Percentiles rank a stretch among this genome's conserved stretches.
These are phyloP conservation scores for Dactylonectria estremocensis DNA, from an alignment of 2,329 filamentous ascomycete genomes.

Conservation along the genomic window DNA sequence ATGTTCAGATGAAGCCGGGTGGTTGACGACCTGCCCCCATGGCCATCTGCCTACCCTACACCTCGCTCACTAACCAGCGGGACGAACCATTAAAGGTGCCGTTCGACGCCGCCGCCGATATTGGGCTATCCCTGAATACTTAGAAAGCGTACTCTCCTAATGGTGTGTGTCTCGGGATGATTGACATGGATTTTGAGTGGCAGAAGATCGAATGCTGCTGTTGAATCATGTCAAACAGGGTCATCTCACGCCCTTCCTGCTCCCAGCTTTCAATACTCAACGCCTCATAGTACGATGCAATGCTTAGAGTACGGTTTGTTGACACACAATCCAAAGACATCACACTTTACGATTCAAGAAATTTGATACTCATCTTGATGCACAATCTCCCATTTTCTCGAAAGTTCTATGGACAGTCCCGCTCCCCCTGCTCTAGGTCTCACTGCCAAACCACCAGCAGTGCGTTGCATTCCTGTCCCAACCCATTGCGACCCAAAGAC, in stretches of 20 bases:
- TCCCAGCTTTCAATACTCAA: background rate
- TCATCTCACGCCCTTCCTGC: background rate
- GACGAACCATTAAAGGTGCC: too few relatives aligned
- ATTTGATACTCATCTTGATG: slow-evolving; percentile 6
- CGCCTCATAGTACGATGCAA: background rate
- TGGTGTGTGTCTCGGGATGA: too few relatives aligned
- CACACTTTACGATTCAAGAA: background rate
- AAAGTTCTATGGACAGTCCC: slow-evolving; percentile 29
- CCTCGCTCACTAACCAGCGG: too few relatives aligned
- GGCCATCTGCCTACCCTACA: too few relatives aligned
- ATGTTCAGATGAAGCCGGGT: too few relatives aligned
- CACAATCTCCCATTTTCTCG: slow-evolving; percentile 25
- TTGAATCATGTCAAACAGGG: background rate
- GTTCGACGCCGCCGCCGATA: too few relatives aligned
- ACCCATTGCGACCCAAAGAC: background rate
- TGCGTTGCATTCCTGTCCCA: slow-evolving; percentile 19
- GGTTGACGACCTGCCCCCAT: too few relatives aligned
- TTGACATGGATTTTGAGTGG: too few relatives aligned
- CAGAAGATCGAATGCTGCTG: background rate
- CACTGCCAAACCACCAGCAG: background rate
- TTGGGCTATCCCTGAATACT: too few relatives aligned
- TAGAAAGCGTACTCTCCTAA: too few relatives aligned
- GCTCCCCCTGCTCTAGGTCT: slow-evolving; percentile 7
- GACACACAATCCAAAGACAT: background rate
- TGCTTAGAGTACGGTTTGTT: background rate